Conservation (phyloP, 441 rosid species). For the Daphne laureola region DNA sequence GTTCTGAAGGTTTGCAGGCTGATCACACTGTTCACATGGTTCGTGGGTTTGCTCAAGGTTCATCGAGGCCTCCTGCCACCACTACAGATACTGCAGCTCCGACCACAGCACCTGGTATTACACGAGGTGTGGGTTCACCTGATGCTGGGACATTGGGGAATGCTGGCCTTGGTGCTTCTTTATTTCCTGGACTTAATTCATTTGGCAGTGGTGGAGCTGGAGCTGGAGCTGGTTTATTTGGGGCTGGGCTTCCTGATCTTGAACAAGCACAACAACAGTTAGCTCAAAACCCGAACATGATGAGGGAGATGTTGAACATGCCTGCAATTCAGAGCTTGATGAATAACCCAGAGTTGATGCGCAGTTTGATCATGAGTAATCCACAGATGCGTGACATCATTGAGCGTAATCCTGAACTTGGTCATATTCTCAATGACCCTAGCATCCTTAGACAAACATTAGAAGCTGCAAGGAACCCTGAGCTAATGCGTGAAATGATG, state of each 20-base stretch:
- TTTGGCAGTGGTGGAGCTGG: constrained; percentile 47
- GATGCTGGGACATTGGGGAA: constrained; percentile 38
- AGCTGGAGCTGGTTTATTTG: constrained; percentile 47
- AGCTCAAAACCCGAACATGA: constrained; percentile 64
- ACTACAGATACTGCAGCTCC: constrained; percentile 33
- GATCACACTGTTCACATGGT: constrained; percentile 87
- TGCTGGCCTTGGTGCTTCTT: constrained; percentile 38
- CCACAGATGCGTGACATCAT: constrained; percentile 66
- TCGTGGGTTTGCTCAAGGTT: constrained; percentile 49
- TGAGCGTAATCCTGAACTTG: constrained; percentile 65
- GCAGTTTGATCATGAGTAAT: constrained; percentile 51
- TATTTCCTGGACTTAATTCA: constrained; percentile 58
- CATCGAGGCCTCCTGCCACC: constrained; percentile 38
- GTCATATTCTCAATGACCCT: constrained; percentile 57
- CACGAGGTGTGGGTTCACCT: constrained; percentile 50
- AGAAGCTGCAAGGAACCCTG: constrained; percentile 62
- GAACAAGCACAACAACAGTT: constrained; percentile 79
- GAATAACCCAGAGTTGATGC: constrained; percentile 63
- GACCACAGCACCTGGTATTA: constrained; percentile 38
- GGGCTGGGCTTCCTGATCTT: constrained; percentile 62
- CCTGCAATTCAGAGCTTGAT: constrained; percentile 61
- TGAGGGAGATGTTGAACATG: constrained; percentile 73
- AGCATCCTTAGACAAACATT: constrained; percentile 51
- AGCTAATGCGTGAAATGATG: constrained; percentile 73
- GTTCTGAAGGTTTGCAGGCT: constrained; percentile 60